These are phyloP conservation scores for Pichia sp. DNA, from an alignment of 1,139 yeast species.

Conservation along the genomic window DNA sequence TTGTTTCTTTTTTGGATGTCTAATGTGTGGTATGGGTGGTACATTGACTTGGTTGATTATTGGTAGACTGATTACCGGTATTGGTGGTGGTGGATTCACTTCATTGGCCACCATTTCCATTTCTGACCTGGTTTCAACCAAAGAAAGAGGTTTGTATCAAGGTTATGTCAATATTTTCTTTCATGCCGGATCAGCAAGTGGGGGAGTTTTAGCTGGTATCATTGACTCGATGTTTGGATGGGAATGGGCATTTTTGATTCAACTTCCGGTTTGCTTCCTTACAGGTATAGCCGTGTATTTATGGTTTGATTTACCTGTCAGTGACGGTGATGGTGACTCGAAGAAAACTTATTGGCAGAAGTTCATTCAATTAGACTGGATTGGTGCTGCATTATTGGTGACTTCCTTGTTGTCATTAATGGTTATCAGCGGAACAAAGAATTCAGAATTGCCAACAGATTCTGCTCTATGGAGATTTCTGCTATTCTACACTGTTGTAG, in stretches of 20 bases:
- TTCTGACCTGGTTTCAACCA: constrained; percentile 43
- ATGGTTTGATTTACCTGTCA: constrained; percentile 34
- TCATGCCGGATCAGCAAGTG: constrained; percentile 45
- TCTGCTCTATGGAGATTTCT: constrained; percentile 29
- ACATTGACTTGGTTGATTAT: constrained; percentile 51
- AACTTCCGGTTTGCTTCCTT: constrained; percentile 38
- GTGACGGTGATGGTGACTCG: constrained; percentile 18
- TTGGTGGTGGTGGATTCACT: constrained; percentile 51
- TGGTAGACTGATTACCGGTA: constrained; percentile 46
- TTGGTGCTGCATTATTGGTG: constrained; percentile 39
- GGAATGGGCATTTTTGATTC: constrained; percentile 43
- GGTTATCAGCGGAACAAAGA: constrained; percentile 43
- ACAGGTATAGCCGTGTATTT: constrained; percentile 32
- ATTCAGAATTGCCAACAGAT: constrained; percentile 35
- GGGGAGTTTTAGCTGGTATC: constrained; percentile 47
- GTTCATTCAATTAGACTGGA: constrained; percentile 53
- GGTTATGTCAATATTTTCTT: constrained; percentile 44
- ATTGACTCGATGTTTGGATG: constrained; percentile 41
- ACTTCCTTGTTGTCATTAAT: constrained; percentile 34
- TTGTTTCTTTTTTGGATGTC: constrained; percentile 56
- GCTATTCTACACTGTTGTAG: constrained; percentile 12
- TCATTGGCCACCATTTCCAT: constrained; percentile 42
- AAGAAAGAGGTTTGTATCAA: constrained; percentile 47
- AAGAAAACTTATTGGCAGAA: constrained; percentile 30
- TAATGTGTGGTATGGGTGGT: constrained; percentile 50